Conservation (phyloP, 2,329 filamentous ascomycete genomes). For the Aphanoascus verrucosus region DNA sequence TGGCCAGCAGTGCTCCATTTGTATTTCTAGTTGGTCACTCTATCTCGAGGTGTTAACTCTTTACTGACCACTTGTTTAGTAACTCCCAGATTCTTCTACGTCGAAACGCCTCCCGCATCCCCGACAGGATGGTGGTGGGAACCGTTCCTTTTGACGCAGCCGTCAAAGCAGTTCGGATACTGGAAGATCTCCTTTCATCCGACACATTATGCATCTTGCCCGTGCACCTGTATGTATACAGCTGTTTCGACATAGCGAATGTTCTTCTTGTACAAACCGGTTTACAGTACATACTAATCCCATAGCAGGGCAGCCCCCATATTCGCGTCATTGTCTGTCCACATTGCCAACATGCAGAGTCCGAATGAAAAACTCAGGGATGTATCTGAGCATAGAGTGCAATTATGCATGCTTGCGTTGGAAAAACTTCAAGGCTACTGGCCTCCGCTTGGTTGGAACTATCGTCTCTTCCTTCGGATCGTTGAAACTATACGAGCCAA, state of each 20-base stretch:
- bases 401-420: constrained; percentile 20
- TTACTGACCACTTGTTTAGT: neutral
- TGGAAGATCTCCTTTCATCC: constrained; percentile 19
- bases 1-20: constrained; percentile 5
- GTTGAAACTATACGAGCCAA: neutral
- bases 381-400: constrained; percentile 21
- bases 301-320: neutral
- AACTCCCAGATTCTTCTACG: constrained; percentile 1
- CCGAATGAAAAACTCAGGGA: constrained; percentile 13
- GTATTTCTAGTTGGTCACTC: neutral
- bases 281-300: neutral
- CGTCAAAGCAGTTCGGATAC: constrained; percentile 16
- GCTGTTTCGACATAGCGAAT: too few species aligned
- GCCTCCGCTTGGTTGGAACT: constrained; percentile 13
- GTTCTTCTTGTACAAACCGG: too few species aligned
- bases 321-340: constrained; percentile 2
- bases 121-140: constrained; percentile 5
- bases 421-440: constrained; percentile 19
- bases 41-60: neutral
- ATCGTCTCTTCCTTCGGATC: neutral
- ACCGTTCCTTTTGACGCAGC: constrained; percentile 3
- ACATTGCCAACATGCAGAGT: constrained; percentile 13
- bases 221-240: constrained; percentile 10
- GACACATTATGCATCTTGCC: constrained; percentile 10
- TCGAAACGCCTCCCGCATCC: constrained; percentile 1